These are phyloP conservation scores for Fusarium sp. DNA, from an alignment of 2,329 filamentous ascomycete species.

Conservation along the genomic window DNA sequence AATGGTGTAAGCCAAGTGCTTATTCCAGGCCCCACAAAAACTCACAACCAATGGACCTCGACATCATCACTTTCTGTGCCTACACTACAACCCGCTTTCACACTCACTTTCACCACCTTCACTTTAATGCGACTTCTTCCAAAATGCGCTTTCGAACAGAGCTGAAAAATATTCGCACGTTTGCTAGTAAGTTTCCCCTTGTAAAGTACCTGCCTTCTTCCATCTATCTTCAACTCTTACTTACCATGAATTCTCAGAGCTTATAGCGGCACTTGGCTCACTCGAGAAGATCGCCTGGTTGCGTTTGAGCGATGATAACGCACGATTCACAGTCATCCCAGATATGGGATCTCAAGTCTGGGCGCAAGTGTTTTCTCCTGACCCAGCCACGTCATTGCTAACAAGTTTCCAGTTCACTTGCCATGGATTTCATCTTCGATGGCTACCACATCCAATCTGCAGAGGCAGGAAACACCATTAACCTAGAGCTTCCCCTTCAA, in stretches of 20 bases:
- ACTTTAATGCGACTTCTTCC: conserved; percentile 19
- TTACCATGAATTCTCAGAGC: conserved; percentile 59
- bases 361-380: conserved; percentile 71
- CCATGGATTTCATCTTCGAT: conserved; percentile 88
- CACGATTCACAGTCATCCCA: conserved; percentile 95
- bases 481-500: conserved; percentile 92
- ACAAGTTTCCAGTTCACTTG: conserved; percentile 61
- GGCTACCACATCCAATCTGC: conserved; percentile 88
- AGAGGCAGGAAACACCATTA: conserved; percentile 87
- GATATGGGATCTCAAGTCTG: conserved; percentile 96
- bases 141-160: conserved; percentile 76
- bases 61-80: conserved; percentile 22
- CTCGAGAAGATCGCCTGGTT: conserved; percentile 91
- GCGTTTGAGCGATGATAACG: conserved; percentile 85
- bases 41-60: conserved; percentile 15
- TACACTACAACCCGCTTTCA: background rate
- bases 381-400: conserved; percentile 5
- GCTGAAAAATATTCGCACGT: conserved; percentile 74
- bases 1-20: background rate
- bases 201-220: background rate
- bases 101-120: conserved; percentile 5
- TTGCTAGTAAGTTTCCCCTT: conserved; percentile 65
- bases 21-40: conserved; percentile 32
- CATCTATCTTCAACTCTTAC: background rate
- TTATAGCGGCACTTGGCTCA: conserved; percentile 73